Evolutionary conservation across 345 rosid species (phyloP).

Genomic region (Salix caprea): DNA sequence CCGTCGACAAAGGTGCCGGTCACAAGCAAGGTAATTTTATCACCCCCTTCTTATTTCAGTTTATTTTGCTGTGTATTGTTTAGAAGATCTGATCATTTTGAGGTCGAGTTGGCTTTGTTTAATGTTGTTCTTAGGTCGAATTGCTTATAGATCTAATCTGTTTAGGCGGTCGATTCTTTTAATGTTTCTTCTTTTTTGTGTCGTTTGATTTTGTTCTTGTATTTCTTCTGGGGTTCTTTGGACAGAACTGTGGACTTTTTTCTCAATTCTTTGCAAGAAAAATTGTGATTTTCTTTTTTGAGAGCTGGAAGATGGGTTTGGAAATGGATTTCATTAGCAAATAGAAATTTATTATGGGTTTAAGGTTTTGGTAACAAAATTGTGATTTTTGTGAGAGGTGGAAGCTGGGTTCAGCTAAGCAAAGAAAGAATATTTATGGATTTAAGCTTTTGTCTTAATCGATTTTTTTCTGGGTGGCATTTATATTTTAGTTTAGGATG

Average conservation of each 20-base stretch:
- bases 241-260: not conserved
- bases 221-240: not conserved
- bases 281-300: not conserved
- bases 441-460: too few relatives aligned
- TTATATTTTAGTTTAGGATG: not conserved
- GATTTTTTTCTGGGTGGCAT: too few relatives aligned
- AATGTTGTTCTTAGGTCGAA: not conserved
- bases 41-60: not conserved
- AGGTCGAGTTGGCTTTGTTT: not conserved
- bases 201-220: too few relatives aligned
- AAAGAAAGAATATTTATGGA: not conserved
- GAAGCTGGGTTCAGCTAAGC: not conserved
- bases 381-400: not conserved
- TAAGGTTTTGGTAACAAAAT: not conserved
- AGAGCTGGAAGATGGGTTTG: not conserved
- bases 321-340: not conserved
- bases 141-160: not conserved
- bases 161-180: not conserved
- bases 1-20: constrained; percentile 57
- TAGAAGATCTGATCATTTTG: not conserved
- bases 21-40: constrained; percentile 54
- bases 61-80: not conserved
- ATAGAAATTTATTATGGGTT: not conserved
- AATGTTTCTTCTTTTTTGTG: too few relatives aligned
- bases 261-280: not conserved